Evolutionary conservation across 2,329 filamentous ascomycete genomes (phyloP).

Genomic region (Rhexocercosporidium sp.): DNA sequence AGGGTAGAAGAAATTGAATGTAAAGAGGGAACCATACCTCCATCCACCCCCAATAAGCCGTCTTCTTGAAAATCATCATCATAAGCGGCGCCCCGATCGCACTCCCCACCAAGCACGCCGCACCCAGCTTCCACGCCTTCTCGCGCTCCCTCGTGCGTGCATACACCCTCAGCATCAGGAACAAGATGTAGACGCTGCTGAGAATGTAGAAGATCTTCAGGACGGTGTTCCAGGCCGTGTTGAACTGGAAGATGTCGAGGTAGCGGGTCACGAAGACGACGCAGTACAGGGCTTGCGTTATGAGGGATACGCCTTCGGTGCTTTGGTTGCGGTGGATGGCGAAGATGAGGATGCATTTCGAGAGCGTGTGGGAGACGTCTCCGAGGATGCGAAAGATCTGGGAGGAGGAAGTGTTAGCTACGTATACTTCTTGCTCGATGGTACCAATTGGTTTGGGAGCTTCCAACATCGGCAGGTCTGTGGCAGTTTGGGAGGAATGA

Average conservation of each 20-base stretch:
- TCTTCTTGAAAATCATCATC: slow-evolving; percentile 68
- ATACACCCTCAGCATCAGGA: slow-evolving; percentile 84
- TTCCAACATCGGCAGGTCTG: background rate
- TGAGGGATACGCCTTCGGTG: slow-evolving; percentile 89
- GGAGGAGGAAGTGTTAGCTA: background rate
- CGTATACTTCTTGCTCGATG: background rate
- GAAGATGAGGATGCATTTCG: slow-evolving; percentile 89
- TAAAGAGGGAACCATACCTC: slow-evolving; percentile 48
- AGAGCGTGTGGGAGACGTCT: slow-evolving; percentile 83
- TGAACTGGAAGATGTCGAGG: slow-evolving; percentile 72
- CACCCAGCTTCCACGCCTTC: slow-evolving; percentile 90
- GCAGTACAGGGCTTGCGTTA: slow-evolving; percentile 88
- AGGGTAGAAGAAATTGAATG: background rate
- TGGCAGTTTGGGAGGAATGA: background rate
- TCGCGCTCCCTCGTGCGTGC: slow-evolving; percentile 89
- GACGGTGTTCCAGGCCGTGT: slow-evolving; percentile 71
- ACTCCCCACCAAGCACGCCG: slow-evolving; percentile 68
- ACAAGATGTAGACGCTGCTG: slow-evolving; percentile 85
- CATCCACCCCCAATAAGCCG: slow-evolving; percentile 53
- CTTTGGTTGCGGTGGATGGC: slow-evolving; percentile 88
- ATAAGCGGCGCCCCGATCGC: slow-evolving; percentile 73
- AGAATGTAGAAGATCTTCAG: slow-evolving; percentile 91
- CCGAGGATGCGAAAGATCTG: slow-evolving; percentile 74
- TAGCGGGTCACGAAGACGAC: slow-evolving; percentile 87
- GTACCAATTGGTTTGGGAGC: background rate